Evolutionary conservation across 2,329 filamentous ascomycete species (phyloP), one percentile per base, ranked within the genome.

Genomic region (Sporothrix schenckii): DNA sequence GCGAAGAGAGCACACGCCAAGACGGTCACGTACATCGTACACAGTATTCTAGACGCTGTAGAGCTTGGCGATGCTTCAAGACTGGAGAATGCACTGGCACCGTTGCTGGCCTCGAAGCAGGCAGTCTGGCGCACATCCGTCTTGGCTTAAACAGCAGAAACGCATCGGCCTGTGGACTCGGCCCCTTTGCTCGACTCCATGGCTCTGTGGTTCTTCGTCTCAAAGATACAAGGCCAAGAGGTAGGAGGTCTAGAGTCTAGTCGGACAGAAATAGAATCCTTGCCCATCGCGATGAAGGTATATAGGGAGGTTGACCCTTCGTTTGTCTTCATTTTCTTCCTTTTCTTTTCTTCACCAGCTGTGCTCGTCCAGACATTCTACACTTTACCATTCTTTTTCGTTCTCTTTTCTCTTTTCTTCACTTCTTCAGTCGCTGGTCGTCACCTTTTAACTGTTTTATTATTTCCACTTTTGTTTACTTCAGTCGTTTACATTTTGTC

Each of bases 381-480:
- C 63, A 34, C 39, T 16, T 13, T 19, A 60, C 24, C 52, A 30
- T 41, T 70, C 30, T 65, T 56, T 69, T 60, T 60, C 27, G 1
- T 50, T 52, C 19, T 9, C n/a, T 66, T 60, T 39, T 53, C 5
- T 61, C 3, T 16, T 58, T 67, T 27, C n/a, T 65, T 61, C 56
- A 30, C 49, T 69, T 71, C 54, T 56, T 44, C 49, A 14, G 71
- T 72, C 72, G 72, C 72, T 73, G 72, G 72, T 70, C 72, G 72
- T 68, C 71, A 66, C 19, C 21, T 52, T 68, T 61, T 21, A 70
- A 19, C 56, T 54, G 41, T 21, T n/a, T 66, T 30, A 66, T 9
- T 39, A 50, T 66, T 19, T 60, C 24, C 44, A 5, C 27, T 39
- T 21, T 24, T 11, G 14, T 47, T 63, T 30, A n/a, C 34, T 39